Conservation (phyloP, 306 rosid species). For the Citrullus colocynthis region DNA sequence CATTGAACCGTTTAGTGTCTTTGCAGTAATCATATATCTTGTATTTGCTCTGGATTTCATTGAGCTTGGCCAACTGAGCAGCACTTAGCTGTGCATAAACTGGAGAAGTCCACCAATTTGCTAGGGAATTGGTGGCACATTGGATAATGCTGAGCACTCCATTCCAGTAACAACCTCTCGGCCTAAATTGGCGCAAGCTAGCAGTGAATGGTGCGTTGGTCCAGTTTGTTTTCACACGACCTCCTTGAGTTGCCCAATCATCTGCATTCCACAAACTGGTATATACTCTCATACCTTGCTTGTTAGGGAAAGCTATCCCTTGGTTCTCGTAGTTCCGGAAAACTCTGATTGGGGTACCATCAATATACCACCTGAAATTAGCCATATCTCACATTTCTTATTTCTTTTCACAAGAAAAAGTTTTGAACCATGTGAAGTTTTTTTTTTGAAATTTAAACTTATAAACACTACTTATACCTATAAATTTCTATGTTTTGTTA, state of each 20-base stretch:
- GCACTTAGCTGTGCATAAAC: conserved; percentile 24
- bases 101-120: conserved; percentile 65
- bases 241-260: conserved; percentile 82
- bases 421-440: too few species aligned
- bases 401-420: neutral
- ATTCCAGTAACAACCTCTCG: conserved; percentile 64
- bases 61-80: conserved; percentile 29
- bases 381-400: neutral
- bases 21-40: conserved; percentile 74
- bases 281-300: conserved; percentile 65
- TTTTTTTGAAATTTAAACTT: too few species aligned
- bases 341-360: conserved; percentile 64
- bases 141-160: conserved; percentile 37
- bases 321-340: conserved; percentile 47
- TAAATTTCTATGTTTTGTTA: too few species aligned
- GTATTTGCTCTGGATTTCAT: conserved; percentile 41
- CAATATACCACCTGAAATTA: conserved; percentile 59
- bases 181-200: conserved; percentile 34
- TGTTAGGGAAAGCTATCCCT: conserved; percentile 53
- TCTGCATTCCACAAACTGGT: conserved; percentile 71
- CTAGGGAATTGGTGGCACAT: conserved; percentile 33
- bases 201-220: conserved; percentile 55
- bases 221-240: conserved; percentile 59
- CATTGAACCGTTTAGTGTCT: conserved; percentile 48
- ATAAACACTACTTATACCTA: too few species aligned